Evolutionary conservation across 2,329 filamentous ascomycete genomes (phyloP).

Genomic region (Pseudogymnoascus sp.): DNA sequence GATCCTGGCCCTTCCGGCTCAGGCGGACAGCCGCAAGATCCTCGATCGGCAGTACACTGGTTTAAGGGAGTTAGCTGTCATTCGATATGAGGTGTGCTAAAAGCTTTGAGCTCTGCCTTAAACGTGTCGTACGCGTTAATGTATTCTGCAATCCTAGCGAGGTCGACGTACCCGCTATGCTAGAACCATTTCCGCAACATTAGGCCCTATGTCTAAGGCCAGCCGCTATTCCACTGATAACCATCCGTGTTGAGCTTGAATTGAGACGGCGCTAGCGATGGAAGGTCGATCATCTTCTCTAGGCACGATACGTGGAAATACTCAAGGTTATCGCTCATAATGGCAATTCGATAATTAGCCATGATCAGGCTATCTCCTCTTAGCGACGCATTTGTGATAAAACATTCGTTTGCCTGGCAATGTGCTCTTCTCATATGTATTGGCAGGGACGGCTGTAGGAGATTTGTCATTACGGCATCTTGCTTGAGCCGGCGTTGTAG

Average conservation of each 20-base stretch:
- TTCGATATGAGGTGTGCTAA: neutral
- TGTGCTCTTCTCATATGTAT: neutral
- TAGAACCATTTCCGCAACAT: neutral
- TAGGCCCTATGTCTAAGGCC: neutral
- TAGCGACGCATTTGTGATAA: neutral
- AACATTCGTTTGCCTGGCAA: neutral
- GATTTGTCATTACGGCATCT: neutral
- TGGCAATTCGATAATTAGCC: neutral
- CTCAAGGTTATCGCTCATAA: neutral
- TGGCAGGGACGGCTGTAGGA: neutral
- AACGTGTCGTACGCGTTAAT: neutral
- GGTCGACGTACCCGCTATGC: neutral
- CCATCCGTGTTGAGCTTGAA: neutral
- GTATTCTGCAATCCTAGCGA: neutral
- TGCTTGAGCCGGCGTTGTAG: neutral
- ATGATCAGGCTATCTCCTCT: neutral
- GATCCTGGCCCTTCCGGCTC: neutral
- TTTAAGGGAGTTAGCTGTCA: neutral
- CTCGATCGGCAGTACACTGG: neutral
- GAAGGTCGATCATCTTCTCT: neutral
- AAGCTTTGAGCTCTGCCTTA: neutral
- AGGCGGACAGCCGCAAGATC: neutral
- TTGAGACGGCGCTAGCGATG: neutral
- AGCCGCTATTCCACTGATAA: neutral
- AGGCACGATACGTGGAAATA: neutral